Evolutionary conservation across 2,329 filamentous ascomycete species (phyloP), one percentile per base, ranked within the genome.

Genomic region (Stagonosporopsis vannaccii): DNA sequence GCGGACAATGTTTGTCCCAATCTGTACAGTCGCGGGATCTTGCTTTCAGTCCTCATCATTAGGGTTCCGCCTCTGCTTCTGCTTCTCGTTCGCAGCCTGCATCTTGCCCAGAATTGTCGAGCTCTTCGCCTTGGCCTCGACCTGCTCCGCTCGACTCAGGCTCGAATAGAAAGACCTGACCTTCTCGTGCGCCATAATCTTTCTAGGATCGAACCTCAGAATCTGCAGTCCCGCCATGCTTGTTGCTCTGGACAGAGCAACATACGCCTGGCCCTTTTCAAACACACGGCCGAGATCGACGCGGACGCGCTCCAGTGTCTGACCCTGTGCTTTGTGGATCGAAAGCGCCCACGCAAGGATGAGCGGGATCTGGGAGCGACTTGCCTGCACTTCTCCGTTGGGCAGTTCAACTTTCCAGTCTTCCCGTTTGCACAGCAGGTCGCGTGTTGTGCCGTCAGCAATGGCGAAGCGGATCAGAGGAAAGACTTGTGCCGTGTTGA

Each of bases 341-440:
- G 92, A 97, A 19, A 99, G 79, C 2, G 95, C 95, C 95, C 95
- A 99, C 0, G 95, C 95, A 26, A 99, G 82, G 60, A 99, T 98
- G 46, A 99, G 82, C 0, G 95, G 95, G 5, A 86, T 77, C 57
- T 86, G 83, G 41, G 84, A 84, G 35, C 95, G 90, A 58, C 91
- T 91, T 1, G 95, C 95, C 75, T 97, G 92, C 0, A 98, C 84
- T 73, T 98, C 93, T 42, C 95, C 95, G 52, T 90, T 97, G 1
- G 95, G 95, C n/a, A 96, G 83, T 72, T 99, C 96, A 23, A 97
- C 90, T 75, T 97, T 99, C 95, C 95, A 99, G 32, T 90, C 86
- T 73, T 98, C 95, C 11, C 89, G 90, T 60, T 91, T 86, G 74
- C 92, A 94, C 8, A 98, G 86, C 46, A 98, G 83, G 56, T 88